phyloP scores from a whole-genome alignment of 1,139 yeast genomes.

The Fermentozyma sake region DNA sequence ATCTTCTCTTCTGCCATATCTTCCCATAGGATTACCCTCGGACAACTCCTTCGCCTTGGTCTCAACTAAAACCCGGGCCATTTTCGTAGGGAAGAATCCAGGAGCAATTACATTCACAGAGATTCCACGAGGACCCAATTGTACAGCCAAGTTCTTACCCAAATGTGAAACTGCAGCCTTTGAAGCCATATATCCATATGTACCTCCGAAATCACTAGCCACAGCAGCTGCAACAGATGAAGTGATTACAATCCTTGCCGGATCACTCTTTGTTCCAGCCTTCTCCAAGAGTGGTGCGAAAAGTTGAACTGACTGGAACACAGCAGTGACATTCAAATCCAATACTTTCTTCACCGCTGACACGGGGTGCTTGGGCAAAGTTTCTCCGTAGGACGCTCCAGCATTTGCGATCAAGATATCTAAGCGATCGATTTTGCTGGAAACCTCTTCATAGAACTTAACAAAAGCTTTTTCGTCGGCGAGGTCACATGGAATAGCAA shows the following conservation, averaged over 20 bases:
- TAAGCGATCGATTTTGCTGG: constrained; percentile 38
- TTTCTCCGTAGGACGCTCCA: constrained; percentile 80
- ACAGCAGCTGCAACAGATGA: constrained; percentile 55
- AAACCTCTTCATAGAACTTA: constrained; percentile 41
- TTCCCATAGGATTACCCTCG: constrained; percentile 54
- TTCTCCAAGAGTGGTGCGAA: constrained; percentile 54
- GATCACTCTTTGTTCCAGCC: constrained; percentile 56
- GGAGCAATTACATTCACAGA: constrained; percentile 72
- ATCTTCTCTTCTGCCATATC: constrained; percentile 64
- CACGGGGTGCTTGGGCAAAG: constrained; percentile 57
- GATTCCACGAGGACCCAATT: constrained; percentile 62
- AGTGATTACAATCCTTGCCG: constrained; percentile 62
- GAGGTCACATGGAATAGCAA: constrained; percentile 59
- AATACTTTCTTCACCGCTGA: constrained; percentile 61
- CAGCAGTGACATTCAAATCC: constrained; percentile 66
- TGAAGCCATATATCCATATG: constrained; percentile 73
- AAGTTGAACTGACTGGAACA: constrained; percentile 61
- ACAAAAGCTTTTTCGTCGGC: constrained; percentile 49
- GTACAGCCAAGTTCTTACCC: constrained; percentile 59
- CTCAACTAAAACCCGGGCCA: constrained; percentile 64
- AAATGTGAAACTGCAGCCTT: constrained; percentile 75
- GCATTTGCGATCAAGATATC: constrained; percentile 75
- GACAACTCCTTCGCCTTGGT: constrained; percentile 48
- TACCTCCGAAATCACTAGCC: constrained; percentile 48
- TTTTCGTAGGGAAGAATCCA: constrained; percentile 74